A percentile compares a stretch with the other conserved stretches of the same genome.
Evolutionary conservation across 495 filamentous ascomycete genomes (phyloP).

Genomic region (Glarea lozoyensis): DNA sequence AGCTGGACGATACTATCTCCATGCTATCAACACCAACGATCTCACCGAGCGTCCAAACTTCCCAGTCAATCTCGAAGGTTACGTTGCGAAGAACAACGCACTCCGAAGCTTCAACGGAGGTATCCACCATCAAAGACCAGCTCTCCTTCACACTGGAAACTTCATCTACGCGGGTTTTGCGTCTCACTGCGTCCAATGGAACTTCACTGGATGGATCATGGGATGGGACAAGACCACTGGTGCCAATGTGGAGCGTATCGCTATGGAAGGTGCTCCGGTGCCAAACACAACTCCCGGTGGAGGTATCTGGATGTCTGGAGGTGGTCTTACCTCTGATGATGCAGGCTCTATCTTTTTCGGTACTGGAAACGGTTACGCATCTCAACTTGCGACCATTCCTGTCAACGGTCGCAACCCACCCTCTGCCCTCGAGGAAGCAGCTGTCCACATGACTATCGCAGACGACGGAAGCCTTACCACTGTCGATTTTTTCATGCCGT

Average conservation of each 20-base stretch:
- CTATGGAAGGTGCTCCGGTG: conserved; percentile 27
- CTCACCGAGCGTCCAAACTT: conserved; percentile 29
- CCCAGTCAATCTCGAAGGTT: conserved; percentile 31
- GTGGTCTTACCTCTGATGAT: conserved; percentile 30
- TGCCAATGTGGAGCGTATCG: conserved; percentile 26
- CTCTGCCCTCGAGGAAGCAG: conserved; percentile 34
- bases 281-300: conserved; percentile 21
- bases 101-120: conserved; percentile 34
- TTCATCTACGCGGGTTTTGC: conserved; percentile 36
- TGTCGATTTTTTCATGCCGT: conserved; percentile 34
- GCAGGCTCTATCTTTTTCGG: conserved; percentile 31
- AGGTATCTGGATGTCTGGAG: conserved; percentile 35
- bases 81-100: conserved; percentile 31
- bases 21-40: conserved; percentile 31
- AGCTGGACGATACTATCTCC: conserved; percentile 29
- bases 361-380: conserved; percentile 37
- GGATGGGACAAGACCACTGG: conserved; percentile 37
- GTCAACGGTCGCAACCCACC: conserved; percentile 29
- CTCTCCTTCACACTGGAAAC: conserved; percentile 30
- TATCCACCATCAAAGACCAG: conserved; percentile 33
- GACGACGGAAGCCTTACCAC: conserved; percentile 28
- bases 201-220: conserved; percentile 38
- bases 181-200: conserved; percentile 38
- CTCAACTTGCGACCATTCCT: conserved; percentile 27
- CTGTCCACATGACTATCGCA: conserved; percentile 31